Percentiles rank a stretch among this genome's conserved stretches.
Evolutionary conservation across 1,284 basidiomycete species (phyloP).

Genomic region (Boletus smithii): DNA sequence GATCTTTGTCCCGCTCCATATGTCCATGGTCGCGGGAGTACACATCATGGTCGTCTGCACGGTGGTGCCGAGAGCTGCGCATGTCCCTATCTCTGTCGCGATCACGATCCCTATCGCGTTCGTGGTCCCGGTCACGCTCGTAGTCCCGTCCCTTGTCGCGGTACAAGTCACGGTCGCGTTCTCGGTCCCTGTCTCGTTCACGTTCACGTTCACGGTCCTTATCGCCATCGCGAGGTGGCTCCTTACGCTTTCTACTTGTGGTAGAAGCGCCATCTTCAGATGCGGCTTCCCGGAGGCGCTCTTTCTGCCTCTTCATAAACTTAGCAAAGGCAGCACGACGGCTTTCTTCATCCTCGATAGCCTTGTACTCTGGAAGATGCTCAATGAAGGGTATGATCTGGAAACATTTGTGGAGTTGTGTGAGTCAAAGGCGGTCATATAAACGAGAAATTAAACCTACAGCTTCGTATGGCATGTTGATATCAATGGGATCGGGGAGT

Average conservation of each 20-base stretch:
- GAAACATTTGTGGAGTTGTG: not conserved
- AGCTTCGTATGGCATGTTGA: slow-evolving; percentile 74
- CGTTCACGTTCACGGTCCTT: slow-evolving; percentile 38
- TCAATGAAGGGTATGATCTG: slow-evolving; percentile 75
- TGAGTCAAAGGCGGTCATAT: not conserved
- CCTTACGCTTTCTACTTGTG: slow-evolving; percentile 72
- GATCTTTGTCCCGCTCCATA: slow-evolving; percentile 41
- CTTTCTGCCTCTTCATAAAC: slow-evolving; percentile 86
- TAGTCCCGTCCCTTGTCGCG: slow-evolving; percentile 35
- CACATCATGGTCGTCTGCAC: slow-evolving; percentile 36
- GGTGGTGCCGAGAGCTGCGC: slow-evolving; percentile 33
- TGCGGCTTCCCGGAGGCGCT: slow-evolving; percentile 69
- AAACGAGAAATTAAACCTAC: slow-evolving; percentile 40
- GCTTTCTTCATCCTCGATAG: slow-evolving; percentile 78
- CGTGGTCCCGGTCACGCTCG: slow-evolving; percentile 38
- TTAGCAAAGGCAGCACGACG: slow-evolving; percentile 79
- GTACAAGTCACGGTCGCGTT: slow-evolving; percentile 34
- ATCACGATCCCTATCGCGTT: slow-evolving; percentile 43
- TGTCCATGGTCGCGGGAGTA: slow-evolving; percentile 37
- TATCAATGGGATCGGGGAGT: slow-evolving; percentile 73
- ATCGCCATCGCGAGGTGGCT: slow-evolving; percentile 52
- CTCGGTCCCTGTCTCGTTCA: slow-evolving; percentile 41
- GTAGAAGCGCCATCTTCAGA: slow-evolving; percentile 79
- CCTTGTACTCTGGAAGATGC: slow-evolving; percentile 79
- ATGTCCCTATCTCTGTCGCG: slow-evolving; percentile 40